phyloP scores from a whole-genome alignment of 2,329 filamentous ascomycete species.

The Colletotrichum sp. region DNA sequence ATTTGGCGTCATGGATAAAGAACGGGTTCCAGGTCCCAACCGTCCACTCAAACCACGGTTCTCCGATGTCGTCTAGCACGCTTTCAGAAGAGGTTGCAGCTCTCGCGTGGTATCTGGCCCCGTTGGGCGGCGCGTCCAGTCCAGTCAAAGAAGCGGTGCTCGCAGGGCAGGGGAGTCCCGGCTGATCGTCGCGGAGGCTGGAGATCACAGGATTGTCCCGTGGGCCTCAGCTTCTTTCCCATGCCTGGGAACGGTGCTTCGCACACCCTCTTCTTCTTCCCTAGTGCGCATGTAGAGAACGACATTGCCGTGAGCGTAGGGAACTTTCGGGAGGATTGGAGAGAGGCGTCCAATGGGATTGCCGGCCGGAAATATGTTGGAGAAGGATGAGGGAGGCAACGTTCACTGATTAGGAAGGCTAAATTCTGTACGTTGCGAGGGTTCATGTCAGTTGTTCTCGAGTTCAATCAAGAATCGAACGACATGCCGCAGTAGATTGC shows the following conservation, averaged over 20 bases:
- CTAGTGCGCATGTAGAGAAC: not conserved
- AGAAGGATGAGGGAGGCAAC: not conserved
- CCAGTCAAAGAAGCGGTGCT: conserved; percentile 5
- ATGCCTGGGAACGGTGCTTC: not conserved
- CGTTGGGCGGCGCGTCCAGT: not conserved
- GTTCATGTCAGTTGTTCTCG: conserved; percentile 1
- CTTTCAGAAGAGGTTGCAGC: conserved; percentile 1
- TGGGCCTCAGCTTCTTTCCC: conserved; percentile 14
- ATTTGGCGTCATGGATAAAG: conserved; percentile 2
- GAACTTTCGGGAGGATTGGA: conserved; percentile 15
- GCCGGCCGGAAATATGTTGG: not conserved
- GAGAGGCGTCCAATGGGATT: conserved; percentile 17
- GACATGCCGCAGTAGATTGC: not conserved
- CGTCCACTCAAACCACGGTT: conserved; percentile 1
- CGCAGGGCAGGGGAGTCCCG: conserved; percentile 14
- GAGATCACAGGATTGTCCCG: conserved; percentile 25
- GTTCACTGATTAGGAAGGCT: not conserved
- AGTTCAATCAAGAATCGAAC: not conserved
- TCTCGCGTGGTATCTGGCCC: conserved; percentile 17
- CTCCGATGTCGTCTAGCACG: not conserved
- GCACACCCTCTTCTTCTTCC: not conserved
- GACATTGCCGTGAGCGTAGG: not conserved
- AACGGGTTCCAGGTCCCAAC: not conserved
- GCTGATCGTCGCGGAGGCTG: conserved; percentile 25
- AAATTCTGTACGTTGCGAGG: not conserved